These are phyloP conservation scores for Leishmania major DNA, from an alignment of 208 protist genomes.

Conservation along the genomic window DNA sequence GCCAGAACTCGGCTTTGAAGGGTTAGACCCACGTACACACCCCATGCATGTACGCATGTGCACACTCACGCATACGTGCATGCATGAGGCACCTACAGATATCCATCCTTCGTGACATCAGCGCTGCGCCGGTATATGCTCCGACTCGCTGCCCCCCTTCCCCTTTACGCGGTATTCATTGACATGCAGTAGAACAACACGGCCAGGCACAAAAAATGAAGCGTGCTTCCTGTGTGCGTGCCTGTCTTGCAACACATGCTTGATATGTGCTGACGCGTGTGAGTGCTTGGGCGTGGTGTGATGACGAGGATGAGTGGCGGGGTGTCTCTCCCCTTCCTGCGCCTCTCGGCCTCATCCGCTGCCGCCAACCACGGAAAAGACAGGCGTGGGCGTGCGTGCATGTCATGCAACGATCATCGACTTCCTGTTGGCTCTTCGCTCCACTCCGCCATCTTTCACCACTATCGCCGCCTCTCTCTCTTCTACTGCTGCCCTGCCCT, in stretches of 20 bases:
- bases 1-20: neutral
- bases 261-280: neutral
- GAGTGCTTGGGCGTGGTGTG: neutral
- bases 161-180: neutral
- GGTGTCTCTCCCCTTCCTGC: neutral
- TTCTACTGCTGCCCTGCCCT: neutral
- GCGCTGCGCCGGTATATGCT: neutral
- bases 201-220: neutral
- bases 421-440: neutral
- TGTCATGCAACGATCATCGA: neutral
- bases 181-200: neutral
- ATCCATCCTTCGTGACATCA: neutral
- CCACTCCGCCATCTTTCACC: neutral
- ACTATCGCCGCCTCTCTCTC: neutral
- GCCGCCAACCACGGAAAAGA: neutral
- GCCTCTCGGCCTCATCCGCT: neutral
- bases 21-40: neutral
- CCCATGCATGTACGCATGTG: neutral
- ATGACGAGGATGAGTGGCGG: neutral
- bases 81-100: neutral
- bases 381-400: neutral
- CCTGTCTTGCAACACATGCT: neutral
- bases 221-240: neutral
- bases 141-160: neutral
- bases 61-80: neutral